phyloP scores from a whole-genome alignment of 768 basidiomycete species.

The Leccinum disarticulatum region DNA sequence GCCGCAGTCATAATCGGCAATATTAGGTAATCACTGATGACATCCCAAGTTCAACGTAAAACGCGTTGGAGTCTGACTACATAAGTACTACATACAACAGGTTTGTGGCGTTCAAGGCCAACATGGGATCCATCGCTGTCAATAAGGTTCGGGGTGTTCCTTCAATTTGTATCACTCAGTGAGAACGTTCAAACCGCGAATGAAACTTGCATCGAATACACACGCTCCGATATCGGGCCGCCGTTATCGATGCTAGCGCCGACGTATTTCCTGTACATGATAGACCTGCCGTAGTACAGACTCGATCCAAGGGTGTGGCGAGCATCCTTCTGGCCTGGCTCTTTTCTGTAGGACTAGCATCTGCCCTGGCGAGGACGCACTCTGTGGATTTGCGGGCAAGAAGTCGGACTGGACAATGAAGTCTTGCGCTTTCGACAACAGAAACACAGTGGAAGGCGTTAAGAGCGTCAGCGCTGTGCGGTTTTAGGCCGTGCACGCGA shows the following conservation, averaged over 20 bases:
- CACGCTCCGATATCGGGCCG: neutral
- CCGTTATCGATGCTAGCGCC: neutral
- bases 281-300: neutral
- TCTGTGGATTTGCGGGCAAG: constrained; percentile 71
- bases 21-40: neutral
- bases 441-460: constrained; percentile 48
- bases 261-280: too few species aligned
- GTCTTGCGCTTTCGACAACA: constrained; percentile 74
- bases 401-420: constrained; percentile 79
- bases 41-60: neutral
- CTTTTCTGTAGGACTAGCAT: constrained; percentile 43
- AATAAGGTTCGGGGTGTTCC: neutral
- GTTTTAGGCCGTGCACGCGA: neutral
- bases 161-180: neutral
- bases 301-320: constrained; percentile 36
- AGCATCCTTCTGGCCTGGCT: constrained; percentile 75
- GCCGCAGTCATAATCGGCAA: neutral
- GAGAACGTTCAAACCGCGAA: neutral
- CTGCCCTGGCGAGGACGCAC: constrained; percentile 63
- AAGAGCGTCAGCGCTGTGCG: constrained; percentile 10
- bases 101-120: neutral
- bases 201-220: neutral
- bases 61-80: neutral
- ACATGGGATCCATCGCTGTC: neutral
- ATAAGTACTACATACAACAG: neutral